Conservation (phyloP, 164 flowering plant species). For the Nelumbo lutea region DNA sequence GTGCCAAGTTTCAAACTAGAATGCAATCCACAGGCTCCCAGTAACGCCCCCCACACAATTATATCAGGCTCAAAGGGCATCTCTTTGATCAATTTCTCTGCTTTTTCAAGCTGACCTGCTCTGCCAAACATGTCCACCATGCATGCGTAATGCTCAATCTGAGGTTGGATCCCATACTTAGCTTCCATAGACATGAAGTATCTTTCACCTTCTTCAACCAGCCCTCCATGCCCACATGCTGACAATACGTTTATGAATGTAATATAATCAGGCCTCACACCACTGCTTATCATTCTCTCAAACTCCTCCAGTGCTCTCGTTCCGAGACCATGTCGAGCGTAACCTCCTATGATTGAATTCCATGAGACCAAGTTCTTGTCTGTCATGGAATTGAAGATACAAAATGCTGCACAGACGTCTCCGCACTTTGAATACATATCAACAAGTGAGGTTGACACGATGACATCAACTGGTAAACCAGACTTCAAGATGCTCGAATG, state of each 20-base stretch:
- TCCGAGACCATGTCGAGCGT: slow-evolving; percentile 54
- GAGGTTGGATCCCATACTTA: slow-evolving; percentile 32
- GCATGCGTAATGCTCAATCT: slow-evolving; percentile 51
- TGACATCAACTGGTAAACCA: slow-evolving; percentile 32
- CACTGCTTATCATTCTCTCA: slow-evolving; percentile 31
- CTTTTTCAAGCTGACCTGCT: slow-evolving; percentile 50
- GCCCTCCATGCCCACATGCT: slow-evolving; percentile 57
- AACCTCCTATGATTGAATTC: slow-evolving; percentile 59
- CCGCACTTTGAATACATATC: slow-evolving; percentile 62
- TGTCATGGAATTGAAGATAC: slow-evolving; percentile 31
- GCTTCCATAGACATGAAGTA: slow-evolving; percentile 35
- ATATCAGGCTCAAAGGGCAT: slow-evolving; percentile 57
- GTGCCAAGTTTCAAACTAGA: slow-evolving; percentile 42
- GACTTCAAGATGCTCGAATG: slow-evolving; percentile 33
- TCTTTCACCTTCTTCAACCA: slow-evolving; percentile 43
- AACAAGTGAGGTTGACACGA: slow-evolving; percentile 41
- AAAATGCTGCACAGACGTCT: slow-evolving; percentile 33
- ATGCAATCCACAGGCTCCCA: slow-evolving; percentile 56
- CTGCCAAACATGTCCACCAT: slow-evolving; percentile 66
- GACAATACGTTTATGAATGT: slow-evolving; percentile 45
- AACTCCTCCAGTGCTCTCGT: slow-evolving; percentile 39
- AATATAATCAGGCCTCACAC: slow-evolving; percentile 39
- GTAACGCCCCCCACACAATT: slow-evolving; percentile 63
- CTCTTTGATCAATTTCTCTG: slow-evolving; percentile 33
- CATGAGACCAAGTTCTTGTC: slow-evolving; percentile 42